Percentiles rank a stretch among this genome's conserved stretches.
These are phyloP conservation scores for Poa pratensis DNA, from an alignment of 176 grass and related monocot species.

Conservation along the genomic window DNA sequence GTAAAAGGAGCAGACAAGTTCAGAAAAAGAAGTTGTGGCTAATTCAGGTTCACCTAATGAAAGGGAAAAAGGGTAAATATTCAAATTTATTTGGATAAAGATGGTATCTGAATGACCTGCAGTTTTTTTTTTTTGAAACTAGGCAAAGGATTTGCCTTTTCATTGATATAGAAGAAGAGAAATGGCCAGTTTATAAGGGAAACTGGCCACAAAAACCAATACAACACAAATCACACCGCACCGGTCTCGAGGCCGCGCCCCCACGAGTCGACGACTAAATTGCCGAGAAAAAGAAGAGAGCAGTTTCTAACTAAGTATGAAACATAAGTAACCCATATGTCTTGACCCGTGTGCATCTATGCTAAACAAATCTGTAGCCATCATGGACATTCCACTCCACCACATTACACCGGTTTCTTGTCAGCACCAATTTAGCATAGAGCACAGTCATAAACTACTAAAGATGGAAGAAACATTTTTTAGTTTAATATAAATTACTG, in stretches of 20 bases:
- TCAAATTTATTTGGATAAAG: not conserved
- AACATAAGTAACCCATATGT: not conserved
- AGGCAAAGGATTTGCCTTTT: no score
- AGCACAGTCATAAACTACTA: not conserved
- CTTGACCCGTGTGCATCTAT: not conserved
- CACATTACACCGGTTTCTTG: not conserved
- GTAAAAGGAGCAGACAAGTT: not conserved
- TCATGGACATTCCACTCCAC: not conserved
- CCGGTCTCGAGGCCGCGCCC: no score
- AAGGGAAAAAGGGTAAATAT: not conserved
- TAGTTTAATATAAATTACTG: not conserved
- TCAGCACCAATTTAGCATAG: not conserved
- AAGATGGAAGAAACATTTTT: not conserved
- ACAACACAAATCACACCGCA: no score
- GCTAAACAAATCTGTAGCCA: not conserved
- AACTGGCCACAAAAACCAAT: no score
- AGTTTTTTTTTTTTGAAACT: no score
- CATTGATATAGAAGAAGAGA: no score
- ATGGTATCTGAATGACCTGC: not conserved
- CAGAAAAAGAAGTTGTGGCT: not conserved
- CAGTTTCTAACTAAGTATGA: not conserved
- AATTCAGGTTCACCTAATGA: not conserved
- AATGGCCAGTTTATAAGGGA: no score
- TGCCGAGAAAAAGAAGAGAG: no score
- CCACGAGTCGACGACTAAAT: no score